Conservation (phyloP, 2,329 filamentous ascomycete species). For the Clonostachys byssicola region DNA sequence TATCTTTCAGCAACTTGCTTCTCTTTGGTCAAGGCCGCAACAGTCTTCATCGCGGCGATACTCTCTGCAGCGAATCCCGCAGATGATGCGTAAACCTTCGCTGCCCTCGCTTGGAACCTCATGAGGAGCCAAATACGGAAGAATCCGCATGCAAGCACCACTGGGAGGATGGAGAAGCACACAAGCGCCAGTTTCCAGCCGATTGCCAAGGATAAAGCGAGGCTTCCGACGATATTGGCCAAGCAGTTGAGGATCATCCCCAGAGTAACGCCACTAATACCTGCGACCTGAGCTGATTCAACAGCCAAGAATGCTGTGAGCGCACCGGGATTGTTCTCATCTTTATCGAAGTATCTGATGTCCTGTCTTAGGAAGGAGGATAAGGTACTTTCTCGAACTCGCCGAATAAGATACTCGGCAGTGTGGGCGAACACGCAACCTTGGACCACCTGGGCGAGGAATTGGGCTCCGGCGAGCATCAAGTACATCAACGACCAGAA, state of each 20-base stretch:
- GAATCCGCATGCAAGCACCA: constrained; percentile 78
- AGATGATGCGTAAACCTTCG: constrained; percentile 73
- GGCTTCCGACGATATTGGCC: constrained; percentile 74
- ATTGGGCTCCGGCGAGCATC: constrained; percentile 36
- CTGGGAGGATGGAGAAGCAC: constrained; percentile 72
- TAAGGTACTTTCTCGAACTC: constrained; percentile 67
- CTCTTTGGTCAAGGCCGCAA: constrained; percentile 87
- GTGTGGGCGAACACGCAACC: constrained; percentile 27
- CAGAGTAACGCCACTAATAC: constrained; percentile 81
- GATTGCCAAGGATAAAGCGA: constrained; percentile 66
- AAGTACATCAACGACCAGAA: constrained; percentile 51
- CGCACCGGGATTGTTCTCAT: constrained; percentile 84
- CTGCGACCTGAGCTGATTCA: constrained; percentile 83
- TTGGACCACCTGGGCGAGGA: constrained; percentile 35
- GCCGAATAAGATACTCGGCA: constrained; percentile 58
- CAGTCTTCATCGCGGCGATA: constrained; percentile 88
- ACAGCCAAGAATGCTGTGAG: constrained; percentile 86
- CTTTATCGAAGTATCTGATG: constrained; percentile 84
- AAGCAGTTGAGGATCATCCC: constrained; percentile 79
- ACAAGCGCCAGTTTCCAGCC: constrained; percentile 88
- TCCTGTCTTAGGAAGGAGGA: constrained; percentile 80
- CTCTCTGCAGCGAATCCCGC: constrained; percentile 90
- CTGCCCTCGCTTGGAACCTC: constrained; percentile 73
- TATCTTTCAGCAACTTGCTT: constrained; percentile 73
- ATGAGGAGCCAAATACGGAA: constrained; percentile 82